phyloP scores from a whole-genome alignment of 495 filamentous ascomycete species.

The Aspergillus mulundensis region DNA sequence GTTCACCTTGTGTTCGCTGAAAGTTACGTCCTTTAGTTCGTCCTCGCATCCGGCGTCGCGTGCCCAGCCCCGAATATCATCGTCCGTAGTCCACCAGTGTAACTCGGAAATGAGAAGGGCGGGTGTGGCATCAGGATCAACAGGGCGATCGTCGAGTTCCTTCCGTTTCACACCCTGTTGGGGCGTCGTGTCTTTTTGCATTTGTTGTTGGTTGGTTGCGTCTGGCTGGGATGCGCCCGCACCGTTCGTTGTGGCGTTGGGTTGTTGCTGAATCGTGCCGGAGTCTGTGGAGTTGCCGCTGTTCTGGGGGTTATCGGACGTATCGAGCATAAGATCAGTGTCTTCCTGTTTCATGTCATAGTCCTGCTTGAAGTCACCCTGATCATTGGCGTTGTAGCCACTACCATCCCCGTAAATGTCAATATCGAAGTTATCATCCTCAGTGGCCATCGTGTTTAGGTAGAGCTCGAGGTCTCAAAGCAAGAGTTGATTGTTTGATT shows the following conservation, averaged over 20 bases:
- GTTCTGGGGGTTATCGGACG: conserved; percentile 25
- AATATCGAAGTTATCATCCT: conserved; percentile 96
- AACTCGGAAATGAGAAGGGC: conserved; percentile 84
- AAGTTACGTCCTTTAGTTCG: conserved; percentile 88
- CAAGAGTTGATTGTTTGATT: conserved; percentile 31
- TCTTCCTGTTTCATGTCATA: conserved; percentile 51
- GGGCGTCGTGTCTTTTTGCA: conserved; percentile 18
- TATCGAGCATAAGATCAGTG: conserved; percentile 38
- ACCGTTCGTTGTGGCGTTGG: conserved; percentile 19
- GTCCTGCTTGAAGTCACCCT: conserved; percentile 49
- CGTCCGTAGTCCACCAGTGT: conserved; percentile 95
- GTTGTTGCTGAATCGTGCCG: conserved; percentile 20
- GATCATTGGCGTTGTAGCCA: conserved; percentile 42
- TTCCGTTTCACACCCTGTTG: conserved; percentile 76
- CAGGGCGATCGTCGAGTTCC: conserved; percentile 66
- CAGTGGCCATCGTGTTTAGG: conserved; percentile 61
- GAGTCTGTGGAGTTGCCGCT: conserved; percentile 18
- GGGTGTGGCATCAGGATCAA: conserved; percentile 77
- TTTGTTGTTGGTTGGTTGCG: conserved; percentile 15
- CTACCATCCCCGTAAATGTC: conserved; percentile 90
- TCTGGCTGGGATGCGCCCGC: conserved; percentile 21
- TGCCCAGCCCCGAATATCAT: conserved; percentile 88
- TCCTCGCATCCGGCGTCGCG: conserved; percentile 70
- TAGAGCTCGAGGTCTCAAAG: conserved; percentile 24
- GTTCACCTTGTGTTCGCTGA: conserved; percentile 97